Evolutionary conservation across 2,329 filamentous ascomycete species (phyloP), one percentile per base, ranked within the genome.

Genomic region (Dichotomopilus funicola): DNA sequence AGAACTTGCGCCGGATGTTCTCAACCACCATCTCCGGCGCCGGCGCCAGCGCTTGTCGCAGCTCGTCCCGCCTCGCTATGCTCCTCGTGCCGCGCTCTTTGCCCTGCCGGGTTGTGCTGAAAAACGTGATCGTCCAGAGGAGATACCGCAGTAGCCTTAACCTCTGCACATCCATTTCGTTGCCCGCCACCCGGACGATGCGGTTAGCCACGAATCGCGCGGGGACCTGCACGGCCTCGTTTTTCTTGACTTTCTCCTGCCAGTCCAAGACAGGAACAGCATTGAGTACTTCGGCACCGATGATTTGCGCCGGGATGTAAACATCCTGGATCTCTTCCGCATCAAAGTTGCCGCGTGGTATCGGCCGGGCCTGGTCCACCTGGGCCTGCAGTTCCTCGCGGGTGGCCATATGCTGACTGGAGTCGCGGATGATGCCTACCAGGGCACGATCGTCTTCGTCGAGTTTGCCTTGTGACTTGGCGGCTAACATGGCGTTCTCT

Each of bases 251-350:
- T 48, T 80, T 78, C 56, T 89, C 82, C 61, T 87, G 78, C 89
- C 89, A 94, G 62, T 89, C 85, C 65, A 82, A 82, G 56, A 91
- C 79, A 9, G 84, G 81, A 6, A 94, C 76, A 10, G 82, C 73
- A 51, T 82, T 80, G 68, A 91, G 78, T 31, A 87, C 80, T 40
- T 88, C 84, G 27, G 73, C 71, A 1, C 87, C 86, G 52, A 94
- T 83, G 40, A 94, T 75, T 6, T 75, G 75, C 35, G 83, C 77
- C 12, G 83, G 76, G 4, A 85, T 76, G 70, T 94, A 94, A 40
- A 91, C 88, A 55, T 91, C 85, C 58, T 86, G 78, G 27, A 88
- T 80, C 44, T 81, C 82, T 33, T 78, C 75, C 1, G 88, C 88
- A 3, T 81, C 75, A 35, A 83, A 72, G 65, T 92, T 89, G 59